Evolutionary conservation across 257 asterid species (phyloP), one percentile per base, ranked within the genome.

Genomic region (Scutellaria barbata): DNA sequence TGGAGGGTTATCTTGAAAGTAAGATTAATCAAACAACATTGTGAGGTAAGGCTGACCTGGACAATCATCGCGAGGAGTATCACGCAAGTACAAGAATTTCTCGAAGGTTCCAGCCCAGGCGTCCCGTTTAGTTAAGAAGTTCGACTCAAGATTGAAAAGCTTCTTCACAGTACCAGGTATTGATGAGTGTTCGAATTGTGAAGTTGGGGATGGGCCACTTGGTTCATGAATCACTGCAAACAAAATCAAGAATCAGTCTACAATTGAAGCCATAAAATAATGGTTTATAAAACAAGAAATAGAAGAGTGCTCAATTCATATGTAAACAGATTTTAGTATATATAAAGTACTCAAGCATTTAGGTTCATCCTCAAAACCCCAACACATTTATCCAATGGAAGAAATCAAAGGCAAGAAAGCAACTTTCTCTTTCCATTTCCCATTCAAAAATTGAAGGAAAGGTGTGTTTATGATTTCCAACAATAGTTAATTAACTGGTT

Each of bases 61-160:
- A 75, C 98, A 90, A 81, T 94, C 96, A 35, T 85, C 84, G 10
- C 98, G 95, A 10, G 98, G 98, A 78, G 96, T 84, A 56, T 84
- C 77, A 1, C 98, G 97, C 59, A 80, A 42, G 74, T 46, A 68
- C 51, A 93, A 84, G 89, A 80, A 82, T 59, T 82, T 85, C 79
- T 90, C 98, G 25, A 93, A 93, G 54, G 95, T 90, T 69, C 96
- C 98, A 77, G 98, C 98, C 98, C 98, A 90, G 2, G 96, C 97
- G 63, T 93, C 98, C 79, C 98, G 82, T 81, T 89, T 93, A 54
- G 97, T 93, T 83, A 93, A 73, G 81, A 90, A 93, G 72, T 90
- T 94, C 0, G 98, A 94, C 22, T 80, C 77, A 35, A 94, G 86
- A 77, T 89, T 90, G 69, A 94, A 93, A 59, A 93, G 92, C 76